Evolutionary conservation across 1,284 basidiomycete genomes (phyloP).

Genomic region (Prillingera fragicola): DNA sequence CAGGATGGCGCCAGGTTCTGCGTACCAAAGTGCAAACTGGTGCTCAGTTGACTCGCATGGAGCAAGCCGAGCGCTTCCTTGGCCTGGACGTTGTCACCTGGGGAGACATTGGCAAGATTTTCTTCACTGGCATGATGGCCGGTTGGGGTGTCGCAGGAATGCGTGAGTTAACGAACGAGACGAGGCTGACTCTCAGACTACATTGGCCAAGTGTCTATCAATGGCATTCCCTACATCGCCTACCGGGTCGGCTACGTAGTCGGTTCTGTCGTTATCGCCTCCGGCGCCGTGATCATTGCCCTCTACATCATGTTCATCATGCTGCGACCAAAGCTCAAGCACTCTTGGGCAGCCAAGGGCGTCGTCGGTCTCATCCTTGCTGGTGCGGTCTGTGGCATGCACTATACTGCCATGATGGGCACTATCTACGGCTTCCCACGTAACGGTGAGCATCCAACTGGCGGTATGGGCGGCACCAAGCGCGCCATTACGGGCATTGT

Average conservation of each 20-base stretch:
- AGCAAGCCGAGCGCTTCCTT: conserved; percentile 29
- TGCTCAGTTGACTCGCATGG: conserved; percentile 8
- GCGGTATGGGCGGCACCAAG: conserved; percentile 35
- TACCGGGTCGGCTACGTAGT: conserved; percentile 47
- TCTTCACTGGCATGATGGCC: conserved; percentile 47
- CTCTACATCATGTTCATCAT: conserved; percentile 53
- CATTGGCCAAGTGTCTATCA: conserved; percentile 50
- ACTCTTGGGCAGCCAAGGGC: conserved; percentile 48
- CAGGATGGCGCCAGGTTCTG: conserved; percentile 13
- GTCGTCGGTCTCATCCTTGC: conserved; percentile 48
- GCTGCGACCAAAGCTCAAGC: conserved; percentile 50
- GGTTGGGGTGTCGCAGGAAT: conserved; percentile 50
- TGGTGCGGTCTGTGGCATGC: conserved; percentile 47
- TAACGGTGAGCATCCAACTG: conserved; percentile 19
- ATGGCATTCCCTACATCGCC: conserved; percentile 46
- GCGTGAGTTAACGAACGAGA: conserved; percentile 38
- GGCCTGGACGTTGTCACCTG: conserved; percentile 46
- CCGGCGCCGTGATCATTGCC: conserved; percentile 46
- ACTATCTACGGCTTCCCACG: conserved; percentile 42
- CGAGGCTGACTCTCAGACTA: conserved; percentile 41
- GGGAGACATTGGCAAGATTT: conserved; percentile 45
- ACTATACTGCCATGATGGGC: conserved; percentile 44
- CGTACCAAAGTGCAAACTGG: conserved; percentile 14
- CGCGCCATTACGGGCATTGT: conserved; percentile 48
- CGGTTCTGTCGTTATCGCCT: conserved; percentile 49